Conservation (phyloP, 2,329 filamentous ascomycete genomes). For the Tricladium varicosporioides region DNA sequence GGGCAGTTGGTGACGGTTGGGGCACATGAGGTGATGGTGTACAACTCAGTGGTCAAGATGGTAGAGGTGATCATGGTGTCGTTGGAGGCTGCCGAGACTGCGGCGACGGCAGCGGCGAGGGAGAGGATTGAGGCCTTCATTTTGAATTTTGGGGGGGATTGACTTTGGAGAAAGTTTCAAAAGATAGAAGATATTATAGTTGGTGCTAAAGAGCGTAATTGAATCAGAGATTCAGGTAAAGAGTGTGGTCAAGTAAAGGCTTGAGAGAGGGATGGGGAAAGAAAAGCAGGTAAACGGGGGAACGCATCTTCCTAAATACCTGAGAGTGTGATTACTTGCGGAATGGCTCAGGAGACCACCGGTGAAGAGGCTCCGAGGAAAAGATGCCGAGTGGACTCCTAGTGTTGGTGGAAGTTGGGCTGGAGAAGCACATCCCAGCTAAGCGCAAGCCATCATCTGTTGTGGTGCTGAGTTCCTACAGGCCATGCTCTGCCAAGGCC, state of each 20-base stretch:
- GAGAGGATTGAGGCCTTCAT: slow-evolving; percentile 18
- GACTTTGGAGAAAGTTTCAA: neutral
- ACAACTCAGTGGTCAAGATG: slow-evolving; percentile 17
- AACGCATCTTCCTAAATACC: slow-evolving; percentile 4
- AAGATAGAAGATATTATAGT: neutral
- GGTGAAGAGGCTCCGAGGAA: neutral
- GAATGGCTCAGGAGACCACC: neutral
- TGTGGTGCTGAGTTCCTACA: neutral
- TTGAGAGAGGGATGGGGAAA: slow-evolving; percentile 12
- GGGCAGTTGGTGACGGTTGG: slow-evolving; percentile 30
- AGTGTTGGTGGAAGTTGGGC: neutral
- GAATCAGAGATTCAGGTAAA: slow-evolving; percentile 12
- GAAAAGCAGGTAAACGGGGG: neutral
- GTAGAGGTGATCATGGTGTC: slow-evolving; percentile 5
- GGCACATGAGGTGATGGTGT: slow-evolving; percentile 27
- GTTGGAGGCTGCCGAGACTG: neutral
- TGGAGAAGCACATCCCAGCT: no score
- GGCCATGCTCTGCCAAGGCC: neutral
- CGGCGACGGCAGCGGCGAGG: neutral
- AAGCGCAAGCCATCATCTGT: neutral
- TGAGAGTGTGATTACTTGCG: neutral
- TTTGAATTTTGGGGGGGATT: slow-evolving; percentile 7
- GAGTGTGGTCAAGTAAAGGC: slow-evolving; percentile 8
- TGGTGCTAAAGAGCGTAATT: slow-evolving; percentile 10
- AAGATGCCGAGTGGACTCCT: neutral